Evolutionary conservation across 2,329 filamentous ascomycete species (phyloP).

Genomic region (Curvularia lunata): DNA sequence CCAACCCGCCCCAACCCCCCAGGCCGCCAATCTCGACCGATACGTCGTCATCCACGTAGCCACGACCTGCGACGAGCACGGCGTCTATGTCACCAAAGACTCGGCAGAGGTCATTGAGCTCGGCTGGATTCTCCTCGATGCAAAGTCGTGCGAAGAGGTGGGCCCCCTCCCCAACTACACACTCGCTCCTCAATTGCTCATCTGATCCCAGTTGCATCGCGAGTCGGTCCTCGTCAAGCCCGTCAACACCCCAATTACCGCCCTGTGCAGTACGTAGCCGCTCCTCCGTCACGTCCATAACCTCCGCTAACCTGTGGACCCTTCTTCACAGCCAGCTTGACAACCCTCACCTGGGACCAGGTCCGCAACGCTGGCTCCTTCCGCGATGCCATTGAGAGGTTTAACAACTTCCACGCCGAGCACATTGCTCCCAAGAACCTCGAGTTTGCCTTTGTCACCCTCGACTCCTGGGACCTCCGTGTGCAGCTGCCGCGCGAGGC

Average conservation of each 20-base stretch:
- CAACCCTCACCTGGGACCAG: slow-evolving; percentile 98
- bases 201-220: slow-evolving; percentile 75
- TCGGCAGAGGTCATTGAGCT: slow-evolving; percentile 99
- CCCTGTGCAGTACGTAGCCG: slow-evolving; percentile 85
- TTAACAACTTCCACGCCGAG: slow-evolving; percentile 92
- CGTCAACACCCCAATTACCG: slow-evolving; percentile 97
- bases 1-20: slow-evolving; percentile 38
- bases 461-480: slow-evolving; percentile 97
- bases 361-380: slow-evolving; percentile 97
- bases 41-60: slow-evolving; percentile 99
- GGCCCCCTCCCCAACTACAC: slow-evolving; percentile 6
- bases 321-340: slow-evolving; percentile 77
- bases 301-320: slow-evolving; percentile 21
- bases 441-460: slow-evolving; percentile 97
- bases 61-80: slow-evolving; percentile 98
- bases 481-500: slow-evolving; percentile 97
- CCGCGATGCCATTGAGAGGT: slow-evolving; percentile 93
- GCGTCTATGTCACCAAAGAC: slow-evolving; percentile 98
- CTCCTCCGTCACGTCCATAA: neutral
- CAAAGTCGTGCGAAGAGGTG: slow-evolving; percentile 91
- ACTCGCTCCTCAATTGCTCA: slow-evolving; percentile 8
- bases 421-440: slow-evolving; percentile 88
- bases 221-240: slow-evolving; percentile 98
- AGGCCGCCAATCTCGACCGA: slow-evolving; percentile 72
- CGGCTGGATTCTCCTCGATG: slow-evolving; percentile 94